These are phyloP conservation scores for Alternaria longipes DNA, from an alignment of 2,329 filamentous ascomycete genomes.

Conservation along the genomic window DNA sequence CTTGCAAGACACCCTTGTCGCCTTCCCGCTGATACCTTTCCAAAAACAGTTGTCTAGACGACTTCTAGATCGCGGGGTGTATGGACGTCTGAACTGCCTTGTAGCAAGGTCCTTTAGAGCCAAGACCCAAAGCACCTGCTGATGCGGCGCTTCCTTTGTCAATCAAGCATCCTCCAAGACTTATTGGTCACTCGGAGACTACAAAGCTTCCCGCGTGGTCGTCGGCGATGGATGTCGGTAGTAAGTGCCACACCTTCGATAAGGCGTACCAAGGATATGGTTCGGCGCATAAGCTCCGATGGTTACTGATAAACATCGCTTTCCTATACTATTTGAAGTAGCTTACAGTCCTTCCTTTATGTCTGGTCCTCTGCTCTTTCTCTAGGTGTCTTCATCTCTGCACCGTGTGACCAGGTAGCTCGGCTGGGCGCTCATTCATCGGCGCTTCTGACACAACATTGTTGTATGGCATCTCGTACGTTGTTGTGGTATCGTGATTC, in stretches of 20 bases:
- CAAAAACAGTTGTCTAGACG: background rate
- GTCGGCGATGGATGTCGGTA: slow-evolving; percentile 3
- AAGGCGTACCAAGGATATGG: background rate
- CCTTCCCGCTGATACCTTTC: background rate
- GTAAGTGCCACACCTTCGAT: slow-evolving; percentile 3
- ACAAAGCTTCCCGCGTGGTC: background rate
- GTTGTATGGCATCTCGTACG: slow-evolving; percentile 25
- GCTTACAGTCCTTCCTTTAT: background rate
- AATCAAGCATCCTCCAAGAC: slow-evolving; percentile 3
- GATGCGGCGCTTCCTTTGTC: background rate
- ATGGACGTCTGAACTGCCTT: background rate
- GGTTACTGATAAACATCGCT: background rate
- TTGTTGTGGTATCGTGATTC: slow-evolving; percentile 21
- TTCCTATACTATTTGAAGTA: background rate
- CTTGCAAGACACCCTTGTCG: background rate
- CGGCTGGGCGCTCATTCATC: slow-evolving; percentile 12
- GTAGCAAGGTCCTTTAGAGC: background rate
- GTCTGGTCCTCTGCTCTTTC: background rate
- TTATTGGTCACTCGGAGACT: background rate
- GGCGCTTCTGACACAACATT: slow-evolving; percentile 23
- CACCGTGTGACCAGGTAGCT: slow-evolving; percentile 12
- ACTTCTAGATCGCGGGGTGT: background rate
- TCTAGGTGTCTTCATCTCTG: background rate
- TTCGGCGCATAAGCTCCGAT: background rate
- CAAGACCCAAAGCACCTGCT: background rate